These are phyloP conservation scores for Russula foetens DNA, from an alignment of 768 basidiomycete species.

Conservation along the genomic window DNA sequence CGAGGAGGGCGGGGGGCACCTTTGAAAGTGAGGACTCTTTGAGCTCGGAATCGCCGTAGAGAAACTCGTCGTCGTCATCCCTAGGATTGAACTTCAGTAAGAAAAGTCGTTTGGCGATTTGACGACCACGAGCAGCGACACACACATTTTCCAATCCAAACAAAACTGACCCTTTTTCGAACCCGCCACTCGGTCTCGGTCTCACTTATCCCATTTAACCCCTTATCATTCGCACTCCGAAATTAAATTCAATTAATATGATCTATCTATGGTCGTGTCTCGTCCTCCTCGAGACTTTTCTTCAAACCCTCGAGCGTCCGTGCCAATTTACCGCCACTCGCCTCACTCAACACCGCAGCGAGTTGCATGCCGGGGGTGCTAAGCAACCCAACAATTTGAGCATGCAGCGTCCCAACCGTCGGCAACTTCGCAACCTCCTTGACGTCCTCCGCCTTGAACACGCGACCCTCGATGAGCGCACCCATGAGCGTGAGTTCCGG, in stretches of 20 bases:
- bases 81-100: slow-evolving; percentile 16
- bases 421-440: slow-evolving; percentile 66
- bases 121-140: slow-evolving; percentile 8
- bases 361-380: slow-evolving; percentile 68
- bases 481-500: slow-evolving; percentile 71
- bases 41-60: slow-evolving; percentile 26
- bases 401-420: slow-evolving; percentile 64
- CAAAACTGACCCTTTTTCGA: not conserved
- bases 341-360: slow-evolving; percentile 59
- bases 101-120: not conserved
- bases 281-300: slow-evolving; percentile 49
- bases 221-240: slow-evolving; percentile 10
- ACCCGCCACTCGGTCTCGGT: not conserved
- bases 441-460: slow-evolving; percentile 54
- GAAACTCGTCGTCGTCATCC: slow-evolving; percentile 31
- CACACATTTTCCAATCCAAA: slow-evolving; percentile 16
- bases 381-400: slow-evolving; percentile 80
- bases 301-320: slow-evolving; percentile 71
- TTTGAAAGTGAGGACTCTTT: slow-evolving; percentile 19
- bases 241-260: not conserved
- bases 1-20: slow-evolving; percentile 22
- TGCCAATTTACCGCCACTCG: slow-evolving; percentile 58
- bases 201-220: not conserved
- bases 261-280: too few relatives aligned
- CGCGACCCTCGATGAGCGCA: slow-evolving; percentile 68